Percentiles rank a stretch among this genome's conserved stretches.
These are phyloP conservation scores for Populus alba DNA, from an alignment of 345 rosid genomes.

Conservation along the genomic window DNA sequence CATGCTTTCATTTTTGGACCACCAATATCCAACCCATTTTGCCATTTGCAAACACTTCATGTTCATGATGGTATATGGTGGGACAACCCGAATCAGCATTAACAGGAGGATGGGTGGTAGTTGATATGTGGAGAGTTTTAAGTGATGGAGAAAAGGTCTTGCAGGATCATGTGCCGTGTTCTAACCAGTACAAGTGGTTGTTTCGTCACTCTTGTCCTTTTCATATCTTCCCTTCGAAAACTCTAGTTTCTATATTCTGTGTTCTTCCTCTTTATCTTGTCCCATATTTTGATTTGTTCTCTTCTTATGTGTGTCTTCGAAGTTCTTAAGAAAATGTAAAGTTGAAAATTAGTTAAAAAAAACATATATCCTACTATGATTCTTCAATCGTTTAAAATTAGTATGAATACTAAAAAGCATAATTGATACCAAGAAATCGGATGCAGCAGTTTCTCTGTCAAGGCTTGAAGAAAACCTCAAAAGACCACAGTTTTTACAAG, in stretches of 20 bases:
- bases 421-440: background rate
- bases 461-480: too few species aligned
- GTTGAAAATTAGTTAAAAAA: background rate
- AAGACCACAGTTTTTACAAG: too few species aligned
- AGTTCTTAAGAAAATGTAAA: background rate
- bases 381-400: background rate
- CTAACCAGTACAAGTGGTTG: constrained; percentile 22
- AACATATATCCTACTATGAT: background rate
- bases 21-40: background rate
- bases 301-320: background rate
- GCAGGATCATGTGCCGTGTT: constrained; percentile 11
- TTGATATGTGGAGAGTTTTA: constrained; percentile 1
- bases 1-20: background rate
- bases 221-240: background rate
- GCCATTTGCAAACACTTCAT: background rate
- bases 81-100: background rate
- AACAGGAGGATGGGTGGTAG: background rate
- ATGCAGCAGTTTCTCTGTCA: too few species aligned
- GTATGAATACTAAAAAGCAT: background rate
- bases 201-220: constrained; percentile 17
- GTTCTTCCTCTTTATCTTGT: background rate
- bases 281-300: background rate
- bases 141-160: constrained; percentile 6
- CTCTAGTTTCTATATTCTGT: background rate
- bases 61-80: constrained; percentile 1